A percentile compares a stretch with the other conserved stretches of the same genome.
phyloP scores from a whole-genome alignment of 2,329 filamentous ascomycete species.

The Exserohilum turcica region DNA sequence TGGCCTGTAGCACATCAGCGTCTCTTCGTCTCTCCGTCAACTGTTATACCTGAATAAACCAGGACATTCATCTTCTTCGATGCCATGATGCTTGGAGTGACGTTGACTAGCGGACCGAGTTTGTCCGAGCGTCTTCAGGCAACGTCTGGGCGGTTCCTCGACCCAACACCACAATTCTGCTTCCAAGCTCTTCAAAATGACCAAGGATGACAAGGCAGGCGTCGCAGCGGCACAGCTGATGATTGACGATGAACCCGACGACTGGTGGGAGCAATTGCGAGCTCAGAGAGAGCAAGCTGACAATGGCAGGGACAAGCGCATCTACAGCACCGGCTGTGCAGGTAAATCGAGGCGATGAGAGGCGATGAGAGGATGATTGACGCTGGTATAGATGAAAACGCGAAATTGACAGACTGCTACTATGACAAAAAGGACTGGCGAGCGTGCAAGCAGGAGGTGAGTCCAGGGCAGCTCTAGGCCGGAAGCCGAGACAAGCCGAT shows the following conservation, averaged over 20 bases:
- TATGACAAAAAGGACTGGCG: conserved; percentile 97
- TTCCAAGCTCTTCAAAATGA: conserved; percentile 52
- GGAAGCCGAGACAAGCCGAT: conserved; percentile 30
- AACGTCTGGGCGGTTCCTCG: conserved; percentile 12
- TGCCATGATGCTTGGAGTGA: conserved; percentile 58
- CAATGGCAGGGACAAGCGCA: conserved; percentile 83
- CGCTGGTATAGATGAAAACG: conserved; percentile 72
- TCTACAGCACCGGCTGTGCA: conserved; percentile 93
- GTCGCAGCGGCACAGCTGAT: conserved; percentile 49
- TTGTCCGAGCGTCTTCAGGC: conserved; percentile 37
- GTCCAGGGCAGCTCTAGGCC: conserved; percentile 43
- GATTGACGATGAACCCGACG: conserved; percentile 88
- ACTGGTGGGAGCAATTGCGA: conserved; percentile 68
- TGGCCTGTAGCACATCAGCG: conserved; percentile 60
- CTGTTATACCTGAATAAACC: conserved; percentile 77
- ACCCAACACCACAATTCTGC: conserved; percentile 5
- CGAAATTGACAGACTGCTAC: conserved; percentile 92
- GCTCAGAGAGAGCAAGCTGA: conserved; percentile 23
- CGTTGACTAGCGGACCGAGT: conserved; percentile 33
- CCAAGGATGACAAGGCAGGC: conserved; percentile 59
- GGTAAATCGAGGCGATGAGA: conserved; percentile 58
- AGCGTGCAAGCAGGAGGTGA: conserved; percentile 82
- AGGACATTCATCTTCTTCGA: conserved; percentile 82
- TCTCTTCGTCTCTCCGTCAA: not conserved
- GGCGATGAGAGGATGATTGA: not conserved